Evolutionary conservation across 371 early-diverging fungal genomes (phyloP).

Genomic region (Zopfochytrium polystomum): DNA sequence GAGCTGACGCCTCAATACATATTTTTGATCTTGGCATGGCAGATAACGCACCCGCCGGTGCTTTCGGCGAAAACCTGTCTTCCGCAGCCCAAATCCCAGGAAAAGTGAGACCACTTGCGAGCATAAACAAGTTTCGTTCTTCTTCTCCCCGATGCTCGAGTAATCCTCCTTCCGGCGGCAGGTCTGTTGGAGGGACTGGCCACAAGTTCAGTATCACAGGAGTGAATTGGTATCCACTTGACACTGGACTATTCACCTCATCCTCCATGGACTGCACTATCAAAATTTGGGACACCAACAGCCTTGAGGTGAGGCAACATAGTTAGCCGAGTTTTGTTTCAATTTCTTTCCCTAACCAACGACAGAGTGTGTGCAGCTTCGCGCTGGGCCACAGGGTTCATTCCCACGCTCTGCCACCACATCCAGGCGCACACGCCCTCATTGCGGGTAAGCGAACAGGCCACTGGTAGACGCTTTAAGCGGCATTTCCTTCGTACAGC

Average conservation of each 20-base stretch:
- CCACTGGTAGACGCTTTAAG: background rate
- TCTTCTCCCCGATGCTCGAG: background rate
- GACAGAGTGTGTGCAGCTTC: slow-evolving; percentile 62
- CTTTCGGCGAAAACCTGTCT: background rate
- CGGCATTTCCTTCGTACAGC: slow-evolving; percentile 41
- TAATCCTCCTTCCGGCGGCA: background rate
- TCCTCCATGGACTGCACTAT: slow-evolving; percentile 76
- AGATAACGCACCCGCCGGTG: background rate
- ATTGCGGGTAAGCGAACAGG: slow-evolving; percentile 65
- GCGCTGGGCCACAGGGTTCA: slow-evolving; percentile 63
- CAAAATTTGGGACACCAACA: slow-evolving; percentile 82
- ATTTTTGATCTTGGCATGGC: slow-evolving; percentile 63
- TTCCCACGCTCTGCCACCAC: slow-evolving; percentile 68
- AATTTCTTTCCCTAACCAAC: background rate
- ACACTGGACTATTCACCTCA: slow-evolving; percentile 81
- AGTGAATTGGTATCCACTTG: slow-evolving; percentile 82
- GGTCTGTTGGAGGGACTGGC: slow-evolving; percentile 34
- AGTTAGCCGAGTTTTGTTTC: background rate
- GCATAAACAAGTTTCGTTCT: too few relatives aligned
- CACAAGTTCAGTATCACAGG: slow-evolving; percentile 68
- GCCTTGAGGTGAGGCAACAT: slow-evolving; percentile 53
- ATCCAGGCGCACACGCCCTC: slow-evolving; percentile 65
- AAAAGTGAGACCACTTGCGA: too few relatives aligned
- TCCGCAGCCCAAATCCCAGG: background rate
- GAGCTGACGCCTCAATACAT: slow-evolving; percentile 60